A percentile compares a stretch with the other conserved stretches of the same genome.
These are phyloP conservation scores for Geotrichum phurueaensis DNA, from an alignment of 1,139 yeast species.

Conservation along the genomic window DNA sequence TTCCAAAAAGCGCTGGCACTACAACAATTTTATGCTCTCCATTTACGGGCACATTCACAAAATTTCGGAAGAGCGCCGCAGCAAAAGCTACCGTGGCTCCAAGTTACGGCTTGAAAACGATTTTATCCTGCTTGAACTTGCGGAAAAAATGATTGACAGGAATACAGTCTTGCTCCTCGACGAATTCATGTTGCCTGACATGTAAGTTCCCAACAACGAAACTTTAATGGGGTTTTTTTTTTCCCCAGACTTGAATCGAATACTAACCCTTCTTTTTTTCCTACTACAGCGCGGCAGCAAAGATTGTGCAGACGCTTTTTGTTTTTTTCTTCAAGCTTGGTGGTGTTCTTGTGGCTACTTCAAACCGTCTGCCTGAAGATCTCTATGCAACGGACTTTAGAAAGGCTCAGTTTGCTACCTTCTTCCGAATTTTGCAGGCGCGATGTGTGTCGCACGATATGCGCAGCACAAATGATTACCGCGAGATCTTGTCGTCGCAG, in stretches of 20 bases:
- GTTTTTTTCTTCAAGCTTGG: slow-evolving; percentile 67
- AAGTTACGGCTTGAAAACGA: slow-evolving; percentile 48
- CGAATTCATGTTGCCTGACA: slow-evolving; percentile 71
- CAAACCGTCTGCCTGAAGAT: slow-evolving; percentile 63
- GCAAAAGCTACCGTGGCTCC: slow-evolving; percentile 33
- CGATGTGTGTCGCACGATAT: slow-evolving; percentile 61
- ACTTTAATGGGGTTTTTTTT: background rate
- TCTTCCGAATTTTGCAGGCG: slow-evolving; percentile 52
- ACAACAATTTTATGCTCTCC: slow-evolving; percentile 63
- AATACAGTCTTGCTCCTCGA: slow-evolving; percentile 60
- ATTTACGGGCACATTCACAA: slow-evolving; percentile 57
- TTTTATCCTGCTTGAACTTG: slow-evolving; percentile 58
- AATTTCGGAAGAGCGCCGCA: slow-evolving; percentile 43
- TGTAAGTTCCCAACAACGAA: slow-evolving; percentile 21
- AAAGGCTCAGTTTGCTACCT: slow-evolving; percentile 50
- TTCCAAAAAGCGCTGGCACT: slow-evolving; percentile 67
- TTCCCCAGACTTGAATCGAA: background rate
- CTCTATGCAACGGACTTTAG: slow-evolving; percentile 60
- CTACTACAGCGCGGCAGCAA: slow-evolving; percentile 50
- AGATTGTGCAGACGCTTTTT: slow-evolving; percentile 57
- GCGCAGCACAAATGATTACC: slow-evolving; percentile 53
- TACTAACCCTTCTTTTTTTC: background rate
- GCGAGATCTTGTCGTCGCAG: slow-evolving; percentile 37
- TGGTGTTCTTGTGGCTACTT: slow-evolving; percentile 68
- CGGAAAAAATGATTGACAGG: slow-evolving; percentile 55